phyloP scores from a whole-genome alignment of 2,329 filamentous ascomycete species.

The Gaeumannomyces sp. region DNA sequence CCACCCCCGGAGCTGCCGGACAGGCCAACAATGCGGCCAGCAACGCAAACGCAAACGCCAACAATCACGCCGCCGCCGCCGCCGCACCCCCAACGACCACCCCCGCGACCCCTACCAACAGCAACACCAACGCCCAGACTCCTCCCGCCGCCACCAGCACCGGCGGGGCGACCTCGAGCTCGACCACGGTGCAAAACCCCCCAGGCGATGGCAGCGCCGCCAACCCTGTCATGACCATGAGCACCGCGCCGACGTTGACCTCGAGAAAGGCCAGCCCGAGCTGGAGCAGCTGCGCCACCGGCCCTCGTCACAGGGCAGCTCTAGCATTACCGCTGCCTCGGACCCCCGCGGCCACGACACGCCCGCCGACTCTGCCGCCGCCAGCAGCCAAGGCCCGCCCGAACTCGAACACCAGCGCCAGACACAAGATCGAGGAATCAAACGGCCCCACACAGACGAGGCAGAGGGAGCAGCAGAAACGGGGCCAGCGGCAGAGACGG shows the following conservation, averaged over 20 bases:
- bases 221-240: too few species aligned
- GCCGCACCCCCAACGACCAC: not conserved
- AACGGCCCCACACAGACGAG: not conserved
- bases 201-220: not conserved
- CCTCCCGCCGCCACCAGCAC: not conserved
- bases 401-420: too few species aligned
- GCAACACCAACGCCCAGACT: too few species aligned
- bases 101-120: not conserved
- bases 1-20: constrained; percentile 3
- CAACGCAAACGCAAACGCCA: too few species aligned
- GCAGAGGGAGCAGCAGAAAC: not conserved
- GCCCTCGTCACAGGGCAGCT: too few species aligned
- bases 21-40: too few species aligned
- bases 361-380: not conserved
- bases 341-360: too few species aligned
- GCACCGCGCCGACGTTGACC: not conserved
- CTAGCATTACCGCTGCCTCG: too few species aligned
- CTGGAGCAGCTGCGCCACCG: not conserved
- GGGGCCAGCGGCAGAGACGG: not conserved
- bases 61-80: not conserved
- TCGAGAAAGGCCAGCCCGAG: constrained; percentile 5
- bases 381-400: not conserved
- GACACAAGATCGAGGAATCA: not conserved
- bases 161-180: not conserved
- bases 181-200: not conserved